These are phyloP conservation scores for Rhypophila decipiens DNA, from an alignment of 495 filamentous ascomycete species.

Conservation along the genomic window DNA sequence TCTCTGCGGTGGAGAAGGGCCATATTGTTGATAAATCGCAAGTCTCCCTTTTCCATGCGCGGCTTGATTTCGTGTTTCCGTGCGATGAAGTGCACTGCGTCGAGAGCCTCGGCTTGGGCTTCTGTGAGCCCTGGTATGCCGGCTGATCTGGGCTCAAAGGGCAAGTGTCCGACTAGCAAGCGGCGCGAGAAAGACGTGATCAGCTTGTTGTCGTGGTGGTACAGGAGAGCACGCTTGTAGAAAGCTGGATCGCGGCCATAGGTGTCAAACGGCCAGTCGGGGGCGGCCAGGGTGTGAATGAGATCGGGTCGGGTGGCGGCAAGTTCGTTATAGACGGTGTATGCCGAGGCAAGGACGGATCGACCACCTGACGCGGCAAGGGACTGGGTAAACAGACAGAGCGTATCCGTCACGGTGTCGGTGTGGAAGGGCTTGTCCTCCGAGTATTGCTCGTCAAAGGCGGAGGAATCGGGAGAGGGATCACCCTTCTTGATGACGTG, in stretches of 20 bases:
- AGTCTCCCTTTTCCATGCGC: slow-evolving; percentile 49
- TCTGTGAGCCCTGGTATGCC: slow-evolving; percentile 47
- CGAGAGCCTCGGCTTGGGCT: slow-evolving; percentile 32
- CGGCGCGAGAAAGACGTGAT: slow-evolving; percentile 45
- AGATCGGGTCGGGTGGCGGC: slow-evolving; percentile 49
- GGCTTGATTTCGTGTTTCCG: slow-evolving; percentile 45
- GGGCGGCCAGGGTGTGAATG: slow-evolving; percentile 39
- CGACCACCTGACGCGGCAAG: slow-evolving; percentile 42
- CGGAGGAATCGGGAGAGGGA: slow-evolving; percentile 1
- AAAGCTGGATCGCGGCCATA: slow-evolving; percentile 24
- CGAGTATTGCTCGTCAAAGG: slow-evolving; percentile 14
- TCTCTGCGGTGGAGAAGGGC: slow-evolving; percentile 17
- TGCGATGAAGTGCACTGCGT: slow-evolving; percentile 49
- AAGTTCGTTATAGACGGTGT: slow-evolving; percentile 51
- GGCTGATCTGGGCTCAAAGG: slow-evolving; percentile 33
- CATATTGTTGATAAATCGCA: slow-evolving; percentile 55
- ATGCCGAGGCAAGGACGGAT: slow-evolving; percentile 41
- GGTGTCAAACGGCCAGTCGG: slow-evolving; percentile 43
- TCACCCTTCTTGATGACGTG: slow-evolving; percentile 20
- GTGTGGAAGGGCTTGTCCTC: slow-evolving; percentile 50
- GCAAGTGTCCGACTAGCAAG: slow-evolving; percentile 41
- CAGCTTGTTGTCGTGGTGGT: slow-evolving; percentile 33
- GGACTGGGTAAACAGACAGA: slow-evolving; percentile 48
- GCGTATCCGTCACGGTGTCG: slow-evolving; percentile 50
- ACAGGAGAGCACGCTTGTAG: slow-evolving; percentile 38